Conservation (phyloP, 176 grass and related monocot genomes). For the Eremochloa ophiuroides region DNA sequence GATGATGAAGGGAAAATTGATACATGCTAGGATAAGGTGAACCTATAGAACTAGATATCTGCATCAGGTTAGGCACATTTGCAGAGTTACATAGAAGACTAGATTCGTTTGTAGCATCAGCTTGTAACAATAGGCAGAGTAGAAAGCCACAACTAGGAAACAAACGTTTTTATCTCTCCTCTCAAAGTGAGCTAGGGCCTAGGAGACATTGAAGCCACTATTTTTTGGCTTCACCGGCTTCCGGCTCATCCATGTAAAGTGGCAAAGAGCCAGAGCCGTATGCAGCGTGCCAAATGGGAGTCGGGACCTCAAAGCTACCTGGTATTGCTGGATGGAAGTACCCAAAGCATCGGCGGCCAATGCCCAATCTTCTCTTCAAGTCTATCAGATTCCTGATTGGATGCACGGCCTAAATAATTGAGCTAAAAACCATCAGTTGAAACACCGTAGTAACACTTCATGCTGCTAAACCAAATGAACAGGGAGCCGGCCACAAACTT, state of each 20-base stretch:
- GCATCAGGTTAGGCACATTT: neutral
- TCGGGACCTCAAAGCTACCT: conserved; percentile 40
- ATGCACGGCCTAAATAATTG: conserved; percentile 64
- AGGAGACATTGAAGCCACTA: neutral
- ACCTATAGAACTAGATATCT: neutral
- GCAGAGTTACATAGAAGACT: neutral
- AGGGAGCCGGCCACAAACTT: conserved; percentile 30
- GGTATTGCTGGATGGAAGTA: conserved; percentile 97
- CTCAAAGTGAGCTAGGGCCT: neutral
- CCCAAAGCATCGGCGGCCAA: conserved; percentile 86
- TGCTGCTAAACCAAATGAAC: neutral
- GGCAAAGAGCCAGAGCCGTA: neutral
- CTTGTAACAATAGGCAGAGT: neutral
- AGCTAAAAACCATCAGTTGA: conserved; percentile 20
- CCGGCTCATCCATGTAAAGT: neutral
- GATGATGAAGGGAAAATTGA: neutral
- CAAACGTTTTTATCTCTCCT: neutral
- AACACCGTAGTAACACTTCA: neutral
- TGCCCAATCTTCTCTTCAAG: conserved; percentile 86
- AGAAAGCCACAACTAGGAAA: neutral
- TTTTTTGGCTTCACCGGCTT: neutral
- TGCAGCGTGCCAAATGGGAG: neutral
- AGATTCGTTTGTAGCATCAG: neutral
- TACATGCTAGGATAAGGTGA: neutral
- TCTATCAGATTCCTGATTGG: conserved; percentile 96